A percentile compares a stretch with the other conserved stretches of the same genome.
Evolutionary conservation across 1,284 basidiomycete species (phyloP).

Genomic region (Ceratobasidium sp.): DNA sequence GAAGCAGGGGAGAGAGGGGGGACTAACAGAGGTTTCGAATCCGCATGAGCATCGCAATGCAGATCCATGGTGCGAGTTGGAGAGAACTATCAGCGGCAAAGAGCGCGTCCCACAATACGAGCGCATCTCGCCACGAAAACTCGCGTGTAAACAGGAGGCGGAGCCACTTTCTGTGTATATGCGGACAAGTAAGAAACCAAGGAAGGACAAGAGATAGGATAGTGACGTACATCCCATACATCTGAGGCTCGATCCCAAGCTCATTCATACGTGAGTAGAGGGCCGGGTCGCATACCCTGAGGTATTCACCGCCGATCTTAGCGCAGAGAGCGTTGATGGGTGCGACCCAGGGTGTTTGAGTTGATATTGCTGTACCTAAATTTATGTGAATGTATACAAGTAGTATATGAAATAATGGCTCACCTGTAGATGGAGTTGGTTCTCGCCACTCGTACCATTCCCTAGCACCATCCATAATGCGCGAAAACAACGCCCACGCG

Average conservation of each 20-base stretch:
- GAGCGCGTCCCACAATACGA: slow-evolving; percentile 91
- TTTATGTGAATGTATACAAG: slow-evolving; percentile 47
- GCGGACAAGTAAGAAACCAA: neutral
- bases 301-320: slow-evolving; percentile 77
- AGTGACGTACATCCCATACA: slow-evolving; percentile 87
- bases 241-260: slow-evolving; percentile 90
- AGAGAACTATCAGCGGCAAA: slow-evolving; percentile 84
- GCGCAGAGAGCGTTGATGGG: slow-evolving; percentile 88
- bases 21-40: slow-evolving; percentile 86
- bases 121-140: slow-evolving; percentile 79
- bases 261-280: slow-evolving; percentile 81
- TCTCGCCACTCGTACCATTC: slow-evolving; percentile 93
- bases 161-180: slow-evolving; percentile 81
- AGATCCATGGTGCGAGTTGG: slow-evolving; percentile 84
- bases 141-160: slow-evolving; percentile 92
- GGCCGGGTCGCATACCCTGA: slow-evolving; percentile 86
- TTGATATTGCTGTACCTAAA: slow-evolving; percentile 65
- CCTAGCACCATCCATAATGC: slow-evolving; percentile 81
- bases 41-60: slow-evolving; percentile 92
- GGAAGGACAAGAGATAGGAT: neutral
- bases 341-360: slow-evolving; percentile 74
- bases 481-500: slow-evolving; percentile 83
- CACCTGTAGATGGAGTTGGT: slow-evolving; percentile 55
- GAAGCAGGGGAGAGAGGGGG: neutral
- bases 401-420: neutral